Conservation (phyloP, 2,329 filamentous ascomycete species). For the Beauveria asiatica region DNA sequence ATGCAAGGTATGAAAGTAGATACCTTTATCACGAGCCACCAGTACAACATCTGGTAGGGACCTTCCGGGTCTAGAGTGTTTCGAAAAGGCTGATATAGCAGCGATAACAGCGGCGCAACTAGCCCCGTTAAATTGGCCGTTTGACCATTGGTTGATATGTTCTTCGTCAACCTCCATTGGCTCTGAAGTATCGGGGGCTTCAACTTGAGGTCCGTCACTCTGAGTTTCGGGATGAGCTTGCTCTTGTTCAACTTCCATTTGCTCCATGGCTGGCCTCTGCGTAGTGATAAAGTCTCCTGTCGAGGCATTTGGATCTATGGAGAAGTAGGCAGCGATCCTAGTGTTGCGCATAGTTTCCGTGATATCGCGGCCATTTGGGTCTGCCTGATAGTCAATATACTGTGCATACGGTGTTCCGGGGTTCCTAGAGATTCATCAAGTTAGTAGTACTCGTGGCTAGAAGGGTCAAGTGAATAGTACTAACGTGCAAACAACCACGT, state of each 20-base stretch:
- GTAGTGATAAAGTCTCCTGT: not conserved
- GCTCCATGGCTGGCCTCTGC: not conserved
- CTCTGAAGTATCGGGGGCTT: not conserved
- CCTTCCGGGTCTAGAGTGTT: not conserved
- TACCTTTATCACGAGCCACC: not conserved
- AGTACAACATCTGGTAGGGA: not conserved
- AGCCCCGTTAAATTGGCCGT: not conserved
- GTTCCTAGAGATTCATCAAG: not conserved
- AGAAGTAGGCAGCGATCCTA: not conserved
- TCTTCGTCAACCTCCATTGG: not conserved
- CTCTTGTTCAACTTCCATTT: not conserved
- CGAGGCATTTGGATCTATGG: not conserved
- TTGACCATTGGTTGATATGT: not conserved
- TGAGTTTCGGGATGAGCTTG: not conserved
- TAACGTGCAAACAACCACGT: not conserved
- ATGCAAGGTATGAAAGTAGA: not conserved
- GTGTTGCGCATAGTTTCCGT: not conserved
- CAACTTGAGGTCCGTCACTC: not conserved
- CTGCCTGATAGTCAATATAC: not conserved
- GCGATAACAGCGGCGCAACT: not conserved
- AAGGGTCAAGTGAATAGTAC: not conserved
- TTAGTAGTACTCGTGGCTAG: not conserved
- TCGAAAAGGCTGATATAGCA: not conserved
- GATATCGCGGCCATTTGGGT: not conserved
- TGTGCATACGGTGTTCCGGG: not conserved